Percentiles rank a stretch among this genome's conserved stretches.
phyloP scores from a whole-genome alignment of 352 stramenopile genomes.

The Phytophthora cajani region DNA sequence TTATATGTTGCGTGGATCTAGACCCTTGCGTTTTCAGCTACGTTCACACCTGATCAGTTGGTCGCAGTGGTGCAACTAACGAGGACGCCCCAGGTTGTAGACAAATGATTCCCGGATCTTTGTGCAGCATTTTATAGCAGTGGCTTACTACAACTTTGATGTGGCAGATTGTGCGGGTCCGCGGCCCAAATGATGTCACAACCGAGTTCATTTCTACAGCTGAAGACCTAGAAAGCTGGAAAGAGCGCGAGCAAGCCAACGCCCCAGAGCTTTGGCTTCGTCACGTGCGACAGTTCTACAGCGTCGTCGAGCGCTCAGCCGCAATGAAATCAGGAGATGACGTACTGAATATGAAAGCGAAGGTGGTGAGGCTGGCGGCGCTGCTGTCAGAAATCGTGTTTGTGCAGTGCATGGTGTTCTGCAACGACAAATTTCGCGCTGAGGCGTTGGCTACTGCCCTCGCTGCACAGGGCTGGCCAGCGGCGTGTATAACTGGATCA shows the following conservation, averaged over 20 bases:
- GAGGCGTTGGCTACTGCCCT: constrained; percentile 69
- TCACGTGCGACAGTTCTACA: constrained; percentile 76
- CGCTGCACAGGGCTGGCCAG: constrained; percentile 57
- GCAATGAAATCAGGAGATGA: constrained; percentile 4
- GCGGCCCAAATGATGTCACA: constrained; percentile 58
- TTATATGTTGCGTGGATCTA: constrained; percentile 26
- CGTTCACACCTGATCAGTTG: constrained; percentile 77
- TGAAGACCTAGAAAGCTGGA: constrained; percentile 51
- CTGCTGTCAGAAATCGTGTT: constrained; percentile 77
- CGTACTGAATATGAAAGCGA: constrained; percentile 54
- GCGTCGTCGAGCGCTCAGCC: constrained; percentile 40
- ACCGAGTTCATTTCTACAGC: constrained; percentile 68
- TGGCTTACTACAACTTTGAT: background rate
- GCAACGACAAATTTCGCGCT: constrained; percentile 83
- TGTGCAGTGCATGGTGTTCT: constrained; percentile 85
- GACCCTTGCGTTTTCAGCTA: constrained; percentile 82
- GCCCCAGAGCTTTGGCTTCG: constrained; percentile 73
- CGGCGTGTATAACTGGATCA: constrained; percentile 71
- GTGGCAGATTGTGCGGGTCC: constrained; percentile 70
- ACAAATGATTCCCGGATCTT: constrained; percentile 2
- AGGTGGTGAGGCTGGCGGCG: constrained; percentile 57
- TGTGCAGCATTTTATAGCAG: background rate
- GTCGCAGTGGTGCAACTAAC: constrained; percentile 54
- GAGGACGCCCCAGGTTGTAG: constrained; percentile 62
- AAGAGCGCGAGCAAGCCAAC: constrained; percentile 54